Evolutionary conservation across 352 stramenopile genomes (phyloP), one percentile per base, ranked within the genome.

Genomic region (Pythium guiyangense): DNA sequence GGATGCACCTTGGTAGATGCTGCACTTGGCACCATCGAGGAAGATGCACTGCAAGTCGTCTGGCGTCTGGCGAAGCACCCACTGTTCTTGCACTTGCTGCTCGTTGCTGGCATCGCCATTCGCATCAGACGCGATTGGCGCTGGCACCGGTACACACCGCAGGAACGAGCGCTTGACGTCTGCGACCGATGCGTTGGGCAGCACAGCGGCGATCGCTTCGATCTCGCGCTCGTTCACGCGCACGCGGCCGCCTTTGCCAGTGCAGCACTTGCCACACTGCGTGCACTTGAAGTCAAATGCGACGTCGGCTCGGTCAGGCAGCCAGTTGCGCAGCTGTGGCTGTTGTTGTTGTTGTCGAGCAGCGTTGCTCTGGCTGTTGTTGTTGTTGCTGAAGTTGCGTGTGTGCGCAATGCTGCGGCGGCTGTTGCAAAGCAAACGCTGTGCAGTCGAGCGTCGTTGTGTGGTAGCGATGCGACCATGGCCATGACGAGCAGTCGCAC

Each of bases 201-300:
- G 71, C 44, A 66, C 57, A 18, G 52, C 27, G 9, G 69, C 72
- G 31, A 93, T 65, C 45, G 71, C 69, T 15, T 71, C 67, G 35
- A 85, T 47, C n/a, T n/a, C n/a, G n/a, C n/a, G n/a, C n/a, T n/a
- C n/a, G n/a, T n/a, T n/a, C n/a, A n/a, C n/a, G n/a, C n/a, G n/a
- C n/a, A n/a, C n/a, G n/a, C 67, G 73, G 27, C 83, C 83, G 43
- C 80, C 79, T 51, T 57, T 73, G 3, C 83, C 83, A 4, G 80
- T 91, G 59, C 83, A 93, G 62, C 83, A 93, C 58, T 88, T 87
- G 67, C 79, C 83, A 54, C 83, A 93, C 10, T 70, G 68, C 29
- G 79, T 91, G 63, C 83, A 93, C 27, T 70, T 73, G 64, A 93
- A 93, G 14, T 66, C 64, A 35, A 91, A 73, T 40, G 49, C 52